Evolutionary conservation across 345 rosid species (phyloP).

Genomic region (Brassica rapa): DNA sequence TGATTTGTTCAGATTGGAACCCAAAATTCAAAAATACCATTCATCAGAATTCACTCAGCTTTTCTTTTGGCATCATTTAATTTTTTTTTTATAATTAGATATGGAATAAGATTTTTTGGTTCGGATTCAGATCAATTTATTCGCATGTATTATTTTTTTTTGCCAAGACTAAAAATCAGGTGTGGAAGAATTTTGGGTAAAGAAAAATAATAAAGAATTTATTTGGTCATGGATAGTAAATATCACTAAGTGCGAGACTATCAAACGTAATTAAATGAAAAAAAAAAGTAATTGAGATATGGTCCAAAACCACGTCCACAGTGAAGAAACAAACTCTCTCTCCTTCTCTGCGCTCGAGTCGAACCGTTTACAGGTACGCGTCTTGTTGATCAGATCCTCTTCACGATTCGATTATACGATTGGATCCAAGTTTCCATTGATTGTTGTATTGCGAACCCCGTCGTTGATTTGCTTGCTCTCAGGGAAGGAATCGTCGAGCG

Average conservation of each 20-base stretch:
- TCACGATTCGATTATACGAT: constrained; percentile 12
- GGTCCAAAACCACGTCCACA: constrained; percentile 13
- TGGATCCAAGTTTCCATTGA: constrained; percentile 14
- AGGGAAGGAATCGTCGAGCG: not conserved
- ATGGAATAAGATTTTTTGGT: too few relatives aligned
- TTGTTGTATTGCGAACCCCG: not conserved
- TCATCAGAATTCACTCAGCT: too few relatives aligned
- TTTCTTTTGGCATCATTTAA: too few relatives aligned
- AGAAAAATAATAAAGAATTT: not conserved
- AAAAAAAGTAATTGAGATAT: constrained; percentile 23
- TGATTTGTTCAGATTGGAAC: too few relatives aligned
- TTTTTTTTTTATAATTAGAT: too few relatives aligned
- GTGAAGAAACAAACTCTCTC: constrained; percentile 26
- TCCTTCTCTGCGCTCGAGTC: constrained; percentile 12
- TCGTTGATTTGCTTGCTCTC: constrained; percentile 17
- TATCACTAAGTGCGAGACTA: not conserved
- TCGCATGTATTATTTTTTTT: too few relatives aligned
- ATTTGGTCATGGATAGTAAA: not conserved
- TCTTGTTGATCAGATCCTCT: constrained; percentile 7
- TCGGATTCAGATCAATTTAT: too few relatives aligned
- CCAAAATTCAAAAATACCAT: too few relatives aligned
- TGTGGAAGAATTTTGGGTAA: too few relatives aligned
- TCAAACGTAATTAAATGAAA: not conserved
- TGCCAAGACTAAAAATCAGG: too few relatives aligned
- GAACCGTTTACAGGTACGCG: constrained; percentile 24